phyloP scores from a whole-genome alignment of 129 eudicot genomes.

The Escallonia rubra region DNA sequence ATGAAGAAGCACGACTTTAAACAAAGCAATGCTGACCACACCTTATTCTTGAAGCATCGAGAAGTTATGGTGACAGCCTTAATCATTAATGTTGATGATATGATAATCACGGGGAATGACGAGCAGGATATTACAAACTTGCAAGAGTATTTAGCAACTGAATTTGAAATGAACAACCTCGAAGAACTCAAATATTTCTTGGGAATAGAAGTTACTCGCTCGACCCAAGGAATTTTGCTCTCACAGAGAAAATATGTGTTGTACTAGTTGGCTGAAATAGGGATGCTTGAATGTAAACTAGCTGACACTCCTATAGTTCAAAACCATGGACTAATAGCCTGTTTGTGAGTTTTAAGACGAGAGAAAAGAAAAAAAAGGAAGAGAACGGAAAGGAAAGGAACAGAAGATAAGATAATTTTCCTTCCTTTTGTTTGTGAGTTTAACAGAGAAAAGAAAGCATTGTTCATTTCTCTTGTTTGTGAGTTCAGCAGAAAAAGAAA shows the following conservation, averaged over 20 bases:
- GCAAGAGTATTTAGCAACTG: not conserved
- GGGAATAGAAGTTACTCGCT: constrained; percentile 8
- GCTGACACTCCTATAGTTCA: not conserved
- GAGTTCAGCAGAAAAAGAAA: too few species aligned
- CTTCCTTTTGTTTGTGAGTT: too few species aligned
- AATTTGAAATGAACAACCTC: constrained; percentile 11
- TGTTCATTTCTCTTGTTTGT: too few species aligned
- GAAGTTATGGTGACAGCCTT: not conserved
- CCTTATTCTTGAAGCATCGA: not conserved
- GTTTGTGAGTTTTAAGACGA: too few species aligned
- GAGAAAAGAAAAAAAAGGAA: too few species aligned
- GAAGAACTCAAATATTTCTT: not conserved
- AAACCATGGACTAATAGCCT: not conserved
- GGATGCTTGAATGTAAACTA: not conserved
- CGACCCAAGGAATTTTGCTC: constrained; percentile 2
- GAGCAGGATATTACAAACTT: not conserved
- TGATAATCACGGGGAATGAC: constrained; percentile 3
- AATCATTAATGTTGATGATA: constrained; percentile 18
- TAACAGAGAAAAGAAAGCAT: too few species aligned
- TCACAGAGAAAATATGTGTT: constrained; percentile 1
- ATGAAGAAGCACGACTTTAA: not conserved
- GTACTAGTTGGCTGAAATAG: not conserved
- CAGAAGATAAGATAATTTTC: too few species aligned
- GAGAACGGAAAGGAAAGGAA: too few species aligned
- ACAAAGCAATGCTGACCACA: not conserved